Evolutionary conservation across 2,329 filamentous ascomycete species (phyloP), one percentile per base, ranked within the genome.

Genomic region (Alternaria brassicae): DNA sequence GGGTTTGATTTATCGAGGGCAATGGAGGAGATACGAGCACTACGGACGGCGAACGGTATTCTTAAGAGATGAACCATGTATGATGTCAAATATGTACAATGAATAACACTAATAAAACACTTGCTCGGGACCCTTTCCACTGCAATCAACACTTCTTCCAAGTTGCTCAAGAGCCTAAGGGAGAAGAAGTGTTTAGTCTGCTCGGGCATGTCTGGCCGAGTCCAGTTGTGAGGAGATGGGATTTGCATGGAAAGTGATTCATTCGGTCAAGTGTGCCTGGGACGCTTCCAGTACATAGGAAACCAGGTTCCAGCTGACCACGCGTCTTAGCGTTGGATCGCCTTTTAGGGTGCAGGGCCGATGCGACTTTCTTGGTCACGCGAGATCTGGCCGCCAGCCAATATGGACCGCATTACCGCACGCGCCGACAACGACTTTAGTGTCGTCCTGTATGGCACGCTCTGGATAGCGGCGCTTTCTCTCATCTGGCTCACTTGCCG

Each of bases 321-420:
- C 62, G 64, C 66, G 64, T 65, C 47, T 53, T 47, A 42, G 53
- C 60, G 56, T 37, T 30, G 40, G 32, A 27, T n/a, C 21, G 25
- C 7, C 32, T 32, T 51, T 47, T 49, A 60, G 58, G 58, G 58
- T 58, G 54, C 55, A 53, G 40, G 32, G 47, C 40, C 41, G 17
- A 21, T 49, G n/a, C 32, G 40, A 48, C 37, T 47, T 44, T 40
- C 36, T 58, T 39, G 39, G 48, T 51, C 49, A 58, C 49, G 55
- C 44, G 51, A 56, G 28, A 49, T 45, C 25, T 60, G 57, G 48
- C 49, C 32, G 44, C 49, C 53, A 37, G 51, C 61, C 61, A 58
- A 44, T 54, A 74, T 75, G 73, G 71, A 72, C 51, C 62, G 60
- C 49, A 60, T 75, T 19, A 67, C 65, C 19, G 57, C 63, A 32